phyloP scores from a whole-genome alignment of 2,329 filamentous ascomycete species.

The Biscogniauxia mediterranea region DNA sequence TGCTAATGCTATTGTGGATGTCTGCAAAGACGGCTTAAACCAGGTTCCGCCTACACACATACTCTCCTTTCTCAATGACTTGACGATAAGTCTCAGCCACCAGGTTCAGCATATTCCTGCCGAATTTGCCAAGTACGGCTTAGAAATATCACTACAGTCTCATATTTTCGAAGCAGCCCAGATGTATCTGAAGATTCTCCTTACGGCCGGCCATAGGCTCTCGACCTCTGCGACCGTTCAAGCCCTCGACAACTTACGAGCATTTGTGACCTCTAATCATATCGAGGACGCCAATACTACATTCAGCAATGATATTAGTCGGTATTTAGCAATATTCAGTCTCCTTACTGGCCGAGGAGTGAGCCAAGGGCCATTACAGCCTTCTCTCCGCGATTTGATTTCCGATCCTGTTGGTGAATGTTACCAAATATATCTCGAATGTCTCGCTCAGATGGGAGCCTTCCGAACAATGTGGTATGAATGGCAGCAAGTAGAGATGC shows the following conservation, averaged over 20 bases:
- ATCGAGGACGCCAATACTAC: neutral
- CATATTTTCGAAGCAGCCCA: conserved; percentile 17
- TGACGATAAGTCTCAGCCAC: conserved; percentile 34
- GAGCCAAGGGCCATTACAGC: conserved; percentile 6
- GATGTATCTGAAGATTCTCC: conserved; percentile 14
- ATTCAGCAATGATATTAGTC: neutral
- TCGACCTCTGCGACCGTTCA: neutral
- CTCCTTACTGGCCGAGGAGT: conserved; percentile 26
- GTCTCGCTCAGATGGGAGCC: conserved; percentile 28
- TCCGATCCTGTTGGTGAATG: neutral
- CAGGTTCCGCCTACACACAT: conserved; percentile 18
- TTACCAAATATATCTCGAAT: conserved; percentile 16
- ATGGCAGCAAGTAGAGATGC: conserved; percentile 6
- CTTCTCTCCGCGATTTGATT: conserved; percentile 13
- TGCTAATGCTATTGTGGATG: conserved; percentile 3
- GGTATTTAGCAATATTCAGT: conserved; percentile 19
- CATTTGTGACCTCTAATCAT: neutral
- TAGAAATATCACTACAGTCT: conserved; percentile 29
- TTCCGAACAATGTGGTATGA: conserved; percentile 31
- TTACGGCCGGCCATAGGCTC: neutral
- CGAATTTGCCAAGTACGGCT: conserved; percentile 30
- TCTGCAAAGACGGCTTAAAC: conserved; percentile 1
- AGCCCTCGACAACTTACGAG: neutral
- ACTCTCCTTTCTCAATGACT: conserved; percentile 42
- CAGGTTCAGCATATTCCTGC: conserved; percentile 24